These are phyloP conservation scores for Escovopsis weberi DNA, from an alignment of 2,329 filamentous ascomycete genomes.

Conservation along the genomic window DNA sequence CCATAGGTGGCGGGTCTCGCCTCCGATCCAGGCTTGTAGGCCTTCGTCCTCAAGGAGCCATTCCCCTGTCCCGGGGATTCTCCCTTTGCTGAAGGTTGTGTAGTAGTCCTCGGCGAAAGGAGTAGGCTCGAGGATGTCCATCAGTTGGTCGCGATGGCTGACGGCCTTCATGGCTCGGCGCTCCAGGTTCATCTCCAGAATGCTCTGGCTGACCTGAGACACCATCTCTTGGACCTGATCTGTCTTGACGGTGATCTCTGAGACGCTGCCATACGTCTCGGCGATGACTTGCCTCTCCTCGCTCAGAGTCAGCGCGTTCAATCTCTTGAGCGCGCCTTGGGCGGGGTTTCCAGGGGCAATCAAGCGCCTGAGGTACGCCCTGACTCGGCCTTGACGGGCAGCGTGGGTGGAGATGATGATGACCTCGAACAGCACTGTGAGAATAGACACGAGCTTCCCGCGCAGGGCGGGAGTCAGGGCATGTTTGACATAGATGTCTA, in stretches of 20 bases:
- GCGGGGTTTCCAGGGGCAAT: conserved; percentile 26
- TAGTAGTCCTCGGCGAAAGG: conserved; percentile 28
- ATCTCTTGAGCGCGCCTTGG: conserved; percentile 22
- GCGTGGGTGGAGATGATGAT: conserved; percentile 28
- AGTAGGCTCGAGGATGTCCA: conserved; percentile 26
- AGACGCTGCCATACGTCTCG: conserved; percentile 26
- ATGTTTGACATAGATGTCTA: conserved; percentile 26
- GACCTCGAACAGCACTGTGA: conserved; percentile 29
- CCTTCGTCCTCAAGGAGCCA: conserved; percentile 28
- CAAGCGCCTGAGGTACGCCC: conserved; percentile 25
- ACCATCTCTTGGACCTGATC: conserved; percentile 21
- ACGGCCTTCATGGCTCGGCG: conserved; percentile 18
- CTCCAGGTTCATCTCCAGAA: conserved; percentile 20
- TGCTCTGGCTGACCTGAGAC: conserved; percentile 20
- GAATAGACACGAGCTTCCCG: conserved; percentile 25
- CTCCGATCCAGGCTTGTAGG: conserved; percentile 24
- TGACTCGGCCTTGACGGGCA: conserved; percentile 25
- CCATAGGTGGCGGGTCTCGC: conserved; percentile 26
- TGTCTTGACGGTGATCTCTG: conserved; percentile 20
- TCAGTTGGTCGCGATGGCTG: conserved; percentile 22
- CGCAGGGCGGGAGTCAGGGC: conserved; percentile 23
- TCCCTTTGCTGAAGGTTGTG: conserved; percentile 23
- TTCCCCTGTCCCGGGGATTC: conserved; percentile 28
- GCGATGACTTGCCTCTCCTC: conserved; percentile 30
- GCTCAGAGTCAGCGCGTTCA: conserved; percentile 25